A percentile compares a stretch with the other conserved stretches of the same genome.
Evolutionary conservation across 1,284 basidiomycete species (phyloP).

Genomic region (Trichosporon ovoides): DNA sequence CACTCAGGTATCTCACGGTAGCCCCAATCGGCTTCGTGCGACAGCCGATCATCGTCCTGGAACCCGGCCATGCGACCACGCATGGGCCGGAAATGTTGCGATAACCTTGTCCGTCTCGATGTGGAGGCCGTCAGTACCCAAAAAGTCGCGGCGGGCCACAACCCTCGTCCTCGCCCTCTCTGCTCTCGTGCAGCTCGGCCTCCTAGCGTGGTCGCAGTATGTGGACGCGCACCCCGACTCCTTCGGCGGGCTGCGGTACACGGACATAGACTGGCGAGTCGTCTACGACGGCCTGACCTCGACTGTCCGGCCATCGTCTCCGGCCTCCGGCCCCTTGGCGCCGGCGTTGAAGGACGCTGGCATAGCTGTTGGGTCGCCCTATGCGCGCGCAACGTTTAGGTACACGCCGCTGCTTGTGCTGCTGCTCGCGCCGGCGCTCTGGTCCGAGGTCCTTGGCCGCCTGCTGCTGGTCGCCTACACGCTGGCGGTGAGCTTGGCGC

Average conservation of each 20-base stretch:
- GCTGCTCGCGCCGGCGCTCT: slow-evolving; percentile 70
- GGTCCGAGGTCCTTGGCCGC: slow-evolving; percentile 83
- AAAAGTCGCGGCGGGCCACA: neutral
- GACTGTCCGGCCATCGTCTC: neutral
- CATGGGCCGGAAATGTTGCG: too few relatives aligned
- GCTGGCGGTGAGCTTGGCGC: slow-evolving; percentile 70
- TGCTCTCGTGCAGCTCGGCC: slow-evolving; percentile 27
- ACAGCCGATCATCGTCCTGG: too few relatives aligned
- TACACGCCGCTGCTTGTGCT: slow-evolving; percentile 91
- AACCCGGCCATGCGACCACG: too few relatives aligned
- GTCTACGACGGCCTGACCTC: slow-evolving; percentile 78
- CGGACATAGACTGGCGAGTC: slow-evolving; percentile 94
- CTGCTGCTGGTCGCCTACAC: slow-evolving; percentile 79
- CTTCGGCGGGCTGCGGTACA: slow-evolving; percentile 68
- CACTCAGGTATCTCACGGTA: too few relatives aligned
- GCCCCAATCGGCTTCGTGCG: too few relatives aligned
- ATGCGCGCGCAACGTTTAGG: slow-evolving; percentile 86
- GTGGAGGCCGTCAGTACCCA: neutral
- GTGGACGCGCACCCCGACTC: slow-evolving; percentile 40
- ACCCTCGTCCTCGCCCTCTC: slow-evolving; percentile 20
- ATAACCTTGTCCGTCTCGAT: neutral
- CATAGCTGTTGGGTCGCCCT: slow-evolving; percentile 61
- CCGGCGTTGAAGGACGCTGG: neutral
- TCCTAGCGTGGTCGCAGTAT: slow-evolving; percentile 41
- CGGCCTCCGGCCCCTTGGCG: slow-evolving; percentile 9